Evolutionary conservation across 192 early-diverging fungal species (phyloP).

Genomic region (Podila clonocystis): DNA sequence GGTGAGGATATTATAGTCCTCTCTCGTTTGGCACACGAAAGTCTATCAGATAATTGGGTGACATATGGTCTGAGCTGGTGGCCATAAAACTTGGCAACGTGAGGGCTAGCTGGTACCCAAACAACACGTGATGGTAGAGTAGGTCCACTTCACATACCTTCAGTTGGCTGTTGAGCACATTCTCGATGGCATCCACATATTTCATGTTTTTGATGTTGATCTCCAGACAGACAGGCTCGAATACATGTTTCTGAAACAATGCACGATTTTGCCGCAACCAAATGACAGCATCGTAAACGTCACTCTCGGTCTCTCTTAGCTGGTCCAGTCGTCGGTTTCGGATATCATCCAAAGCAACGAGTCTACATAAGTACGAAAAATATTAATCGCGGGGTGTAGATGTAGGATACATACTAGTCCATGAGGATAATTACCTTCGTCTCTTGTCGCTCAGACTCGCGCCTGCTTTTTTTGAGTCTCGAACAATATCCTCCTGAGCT

Average conservation of each 20-base stretch:
- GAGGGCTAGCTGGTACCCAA: background rate
- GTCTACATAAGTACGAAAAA: slow-evolving; percentile 31
- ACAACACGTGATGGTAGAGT: no score
- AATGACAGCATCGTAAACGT: slow-evolving; percentile 67
- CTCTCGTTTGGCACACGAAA: slow-evolving; percentile 80
- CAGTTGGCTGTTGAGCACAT: slow-evolving; percentile 51
- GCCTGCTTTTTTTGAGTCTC: slow-evolving; percentile 13
- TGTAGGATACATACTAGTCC: no score
- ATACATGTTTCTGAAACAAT: slow-evolving; percentile 75
- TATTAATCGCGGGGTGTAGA: no score
- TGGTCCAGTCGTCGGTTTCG: slow-evolving; percentile 60
- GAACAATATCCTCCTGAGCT: slow-evolving; percentile 44
- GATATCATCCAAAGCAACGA: slow-evolving; percentile 70
- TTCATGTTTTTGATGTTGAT: slow-evolving; percentile 72
- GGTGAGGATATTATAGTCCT: slow-evolving; percentile 81
- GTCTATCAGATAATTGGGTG: slow-evolving; percentile 54
- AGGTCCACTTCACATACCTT: slow-evolving; percentile 48
- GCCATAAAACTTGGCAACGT: background rate
- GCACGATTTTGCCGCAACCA: slow-evolving; percentile 77
- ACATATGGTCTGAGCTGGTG: no score
- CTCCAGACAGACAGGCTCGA: slow-evolving; percentile 77
- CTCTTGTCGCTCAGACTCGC: slow-evolving; percentile 27
- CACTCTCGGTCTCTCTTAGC: slow-evolving; percentile 58
- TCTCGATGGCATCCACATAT: slow-evolving; percentile 77
- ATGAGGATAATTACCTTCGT: slow-evolving; percentile 12